Conservation (phyloP, 306 rosid species). For the Begonia peltatifolia region DNA sequence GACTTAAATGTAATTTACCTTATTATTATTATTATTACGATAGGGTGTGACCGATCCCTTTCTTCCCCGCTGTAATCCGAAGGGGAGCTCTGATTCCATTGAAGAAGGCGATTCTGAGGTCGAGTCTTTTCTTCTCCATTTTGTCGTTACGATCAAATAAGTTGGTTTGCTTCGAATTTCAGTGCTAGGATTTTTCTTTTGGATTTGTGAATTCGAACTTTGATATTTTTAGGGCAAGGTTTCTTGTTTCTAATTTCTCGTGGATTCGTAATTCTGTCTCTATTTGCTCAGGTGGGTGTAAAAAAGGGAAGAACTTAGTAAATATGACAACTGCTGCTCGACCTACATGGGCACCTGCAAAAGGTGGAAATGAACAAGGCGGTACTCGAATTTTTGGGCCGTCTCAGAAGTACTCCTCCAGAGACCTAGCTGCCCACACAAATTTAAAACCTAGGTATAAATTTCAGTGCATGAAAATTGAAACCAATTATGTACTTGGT, state of each 20-base stretch:
- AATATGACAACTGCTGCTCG: constrained; percentile 91
- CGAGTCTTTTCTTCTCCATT: too few relatives aligned
- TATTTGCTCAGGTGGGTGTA: neutral
- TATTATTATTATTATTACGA: too few relatives aligned
- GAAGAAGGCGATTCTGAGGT: too few relatives aligned
- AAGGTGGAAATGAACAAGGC: constrained; percentile 96
- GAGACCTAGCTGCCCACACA: constrained; percentile 86
- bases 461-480: too few relatives aligned
- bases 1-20: too few relatives aligned
- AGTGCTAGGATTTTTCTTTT: neutral
- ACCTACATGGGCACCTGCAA: constrained; percentile 99
- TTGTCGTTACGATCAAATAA: neutral
- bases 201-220: neutral
- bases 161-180: neutral
- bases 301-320: neutral
- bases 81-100: too few relatives aligned
- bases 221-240: neutral
- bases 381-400: constrained; percentile 94
- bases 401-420: constrained; percentile 81
- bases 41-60: too few relatives aligned
- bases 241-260: neutral
- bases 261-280: neutral
- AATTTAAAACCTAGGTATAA: constrained; percentile 61
- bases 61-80: too few relatives aligned
- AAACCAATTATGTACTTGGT: too few relatives aligned